Conservation (phyloP, 805 yeast genomes). For the Cyberlindnera saturnus region DNA sequence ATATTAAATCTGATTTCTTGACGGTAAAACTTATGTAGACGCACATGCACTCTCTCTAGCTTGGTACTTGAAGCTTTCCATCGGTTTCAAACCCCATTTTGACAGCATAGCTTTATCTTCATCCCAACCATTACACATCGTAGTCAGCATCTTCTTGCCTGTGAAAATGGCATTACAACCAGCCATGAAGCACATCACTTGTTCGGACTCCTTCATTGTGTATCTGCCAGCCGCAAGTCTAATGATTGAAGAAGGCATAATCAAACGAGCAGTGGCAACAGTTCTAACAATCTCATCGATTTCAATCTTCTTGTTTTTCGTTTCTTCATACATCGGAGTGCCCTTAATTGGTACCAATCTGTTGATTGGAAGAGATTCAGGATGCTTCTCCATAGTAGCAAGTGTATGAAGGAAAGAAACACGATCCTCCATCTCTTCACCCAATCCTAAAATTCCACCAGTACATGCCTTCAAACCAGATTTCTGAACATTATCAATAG, state of each 20-base stretch:
- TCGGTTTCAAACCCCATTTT: slow-evolving; percentile 64
- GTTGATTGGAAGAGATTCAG: slow-evolving; percentile 79
- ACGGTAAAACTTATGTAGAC: not conserved
- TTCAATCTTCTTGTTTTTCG: slow-evolving; percentile 38
- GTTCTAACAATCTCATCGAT: slow-evolving; percentile 63
- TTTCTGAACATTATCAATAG: slow-evolving; percentile 56
- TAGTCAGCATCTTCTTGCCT: slow-evolving; percentile 75
- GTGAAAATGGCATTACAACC: slow-evolving; percentile 81
- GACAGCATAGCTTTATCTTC: slow-evolving; percentile 64
- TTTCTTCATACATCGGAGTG: slow-evolving; percentile 63
- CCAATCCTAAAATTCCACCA: slow-evolving; percentile 77
- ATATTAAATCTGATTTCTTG: not conserved
- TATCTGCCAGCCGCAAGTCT: slow-evolving; percentile 79
- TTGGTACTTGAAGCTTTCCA: slow-evolving; percentile 36
- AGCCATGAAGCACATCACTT: slow-evolving; percentile 66
- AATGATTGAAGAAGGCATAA: slow-evolving; percentile 68
- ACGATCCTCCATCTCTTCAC: slow-evolving; percentile 69
- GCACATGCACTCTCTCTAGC: slow-evolving; percentile 3
- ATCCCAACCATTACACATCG: slow-evolving; percentile 81
- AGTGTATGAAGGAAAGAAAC: slow-evolving; percentile 61
- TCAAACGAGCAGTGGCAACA: slow-evolving; percentile 66
- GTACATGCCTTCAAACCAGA: slow-evolving; percentile 68
- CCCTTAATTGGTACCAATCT: slow-evolving; percentile 74
- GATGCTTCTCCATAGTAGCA: slow-evolving; percentile 64
- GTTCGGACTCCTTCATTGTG: slow-evolving; percentile 74